These are phyloP conservation scores for Starmerella apis DNA, from an alignment of 805 yeast species.

Conservation along the genomic window DNA sequence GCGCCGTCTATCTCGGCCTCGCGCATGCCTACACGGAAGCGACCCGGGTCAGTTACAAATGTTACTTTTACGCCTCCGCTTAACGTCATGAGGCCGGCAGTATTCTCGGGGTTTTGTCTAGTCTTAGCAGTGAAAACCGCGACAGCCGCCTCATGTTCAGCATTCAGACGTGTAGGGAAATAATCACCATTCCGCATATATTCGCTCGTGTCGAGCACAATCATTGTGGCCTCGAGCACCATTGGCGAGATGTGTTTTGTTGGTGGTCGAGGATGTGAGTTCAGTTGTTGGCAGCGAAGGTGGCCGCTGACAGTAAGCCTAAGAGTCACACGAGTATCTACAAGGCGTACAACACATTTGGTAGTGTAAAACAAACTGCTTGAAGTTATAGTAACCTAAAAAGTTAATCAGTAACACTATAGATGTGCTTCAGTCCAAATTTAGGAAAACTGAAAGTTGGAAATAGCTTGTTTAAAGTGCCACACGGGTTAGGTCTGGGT, in stretches of 20 bases:
- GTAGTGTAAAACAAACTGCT: no score
- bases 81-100: constrained; percentile 82
- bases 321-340: constrained; percentile 4
- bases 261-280: not conserved
- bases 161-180: constrained; percentile 76
- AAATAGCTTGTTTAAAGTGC: no score
- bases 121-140: constrained; percentile 76
- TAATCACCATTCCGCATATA: constrained; percentile 94
- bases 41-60: constrained; percentile 77
- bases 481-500: not conserved
- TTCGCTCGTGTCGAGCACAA: constrained; percentile 91
- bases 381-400: no score
- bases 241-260: constrained; percentile 34
- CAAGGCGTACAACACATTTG: no score
- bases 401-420: no score
- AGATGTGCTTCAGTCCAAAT: no score
- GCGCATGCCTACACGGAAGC: constrained; percentile 71
- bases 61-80: constrained; percentile 89
- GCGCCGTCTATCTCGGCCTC: constrained; percentile 47
- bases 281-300: not conserved
- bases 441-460: no score
- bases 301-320: not conserved
- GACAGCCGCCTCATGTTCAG: constrained; percentile 84
- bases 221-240: constrained; percentile 95
- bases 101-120: constrained; percentile 82